Conservation (phyloP, 345 rosid species). For the Ceriops tagal region DNA sequence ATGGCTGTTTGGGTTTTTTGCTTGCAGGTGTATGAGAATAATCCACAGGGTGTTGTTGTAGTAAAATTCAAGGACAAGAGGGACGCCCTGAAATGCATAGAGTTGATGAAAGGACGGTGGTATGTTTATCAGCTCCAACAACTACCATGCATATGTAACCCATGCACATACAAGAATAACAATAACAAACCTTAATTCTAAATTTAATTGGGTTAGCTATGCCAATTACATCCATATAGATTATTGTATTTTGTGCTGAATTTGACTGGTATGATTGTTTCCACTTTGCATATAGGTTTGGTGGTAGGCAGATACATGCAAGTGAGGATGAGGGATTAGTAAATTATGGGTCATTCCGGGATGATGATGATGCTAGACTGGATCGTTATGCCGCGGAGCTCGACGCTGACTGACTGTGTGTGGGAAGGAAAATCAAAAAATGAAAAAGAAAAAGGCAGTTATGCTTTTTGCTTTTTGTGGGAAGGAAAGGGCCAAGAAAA, state of each 20-base stretch:
- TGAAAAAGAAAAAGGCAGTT: no score
- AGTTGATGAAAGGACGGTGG: constrained; percentile 95
- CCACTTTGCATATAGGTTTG: constrained; percentile 52
- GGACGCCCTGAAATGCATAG: constrained; percentile 85
- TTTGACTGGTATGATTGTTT: neutral
- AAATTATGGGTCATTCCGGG: constrained; percentile 70
- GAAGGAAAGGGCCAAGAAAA: no score
- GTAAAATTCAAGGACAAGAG: constrained; percentile 79
- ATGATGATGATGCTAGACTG: constrained; percentile 59
- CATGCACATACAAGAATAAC: no score
- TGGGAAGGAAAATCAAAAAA: no score
- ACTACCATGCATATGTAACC: no score
- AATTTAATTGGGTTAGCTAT: no score
- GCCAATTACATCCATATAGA: neutral
- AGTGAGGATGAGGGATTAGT: constrained; percentile 73
- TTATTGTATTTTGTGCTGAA: neutral
- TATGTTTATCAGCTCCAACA: constrained; percentile 22
- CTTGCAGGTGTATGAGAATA: constrained; percentile 75
- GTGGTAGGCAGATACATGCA: constrained; percentile 77
- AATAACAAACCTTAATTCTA: no score
- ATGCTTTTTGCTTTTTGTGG: no score
- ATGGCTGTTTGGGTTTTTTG: neutral
- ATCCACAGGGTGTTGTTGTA: constrained; percentile 91
- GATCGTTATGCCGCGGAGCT: constrained; percentile 92
- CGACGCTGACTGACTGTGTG: constrained; percentile 53